A percentile compares a stretch with the other conserved stretches of the same genome.
phyloP scores from a whole-genome alignment of 495 filamentous ascomycete genomes.

The Penicillium cinerascens region DNA sequence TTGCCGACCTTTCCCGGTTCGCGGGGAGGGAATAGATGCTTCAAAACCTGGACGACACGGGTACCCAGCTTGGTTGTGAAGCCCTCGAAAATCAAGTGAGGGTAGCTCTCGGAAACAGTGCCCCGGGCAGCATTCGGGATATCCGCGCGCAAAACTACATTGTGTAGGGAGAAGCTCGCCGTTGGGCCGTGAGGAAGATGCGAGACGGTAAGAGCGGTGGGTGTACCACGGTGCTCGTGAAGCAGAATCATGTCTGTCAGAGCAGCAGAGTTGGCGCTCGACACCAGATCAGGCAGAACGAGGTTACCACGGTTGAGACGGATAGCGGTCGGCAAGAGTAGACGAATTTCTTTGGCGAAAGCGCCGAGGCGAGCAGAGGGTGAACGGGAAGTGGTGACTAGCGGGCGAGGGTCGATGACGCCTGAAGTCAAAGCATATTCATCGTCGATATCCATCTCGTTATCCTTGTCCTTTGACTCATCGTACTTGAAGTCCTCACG shows the following conservation, averaged over 20 bases:
- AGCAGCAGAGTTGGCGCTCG: constrained; percentile 70
- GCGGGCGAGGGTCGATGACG: constrained; percentile 77
- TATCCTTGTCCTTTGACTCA: constrained; percentile 58
- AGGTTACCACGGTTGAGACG: constrained; percentile 89
- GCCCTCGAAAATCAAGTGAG: constrained; percentile 92
- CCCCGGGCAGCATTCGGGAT: constrained; percentile 83
- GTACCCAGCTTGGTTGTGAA: constrained; percentile 81
- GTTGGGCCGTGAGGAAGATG: constrained; percentile 95
- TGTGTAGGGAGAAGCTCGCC: constrained; percentile 85
- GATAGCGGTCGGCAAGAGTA: constrained; percentile 87
- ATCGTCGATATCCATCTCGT: constrained; percentile 77
- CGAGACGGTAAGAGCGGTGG: constrained; percentile 83
- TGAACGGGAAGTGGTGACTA: constrained; percentile 90
- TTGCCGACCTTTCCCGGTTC: constrained; percentile 80
- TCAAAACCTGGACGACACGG: constrained; percentile 83
- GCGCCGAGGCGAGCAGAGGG: constrained; percentile 78
- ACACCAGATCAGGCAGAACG: constrained; percentile 78
- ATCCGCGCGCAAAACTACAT: constrained; percentile 90
- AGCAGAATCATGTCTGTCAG: constrained; percentile 84
- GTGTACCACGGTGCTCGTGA: constrained; percentile 90
- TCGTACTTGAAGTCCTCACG: constrained; percentile 93
- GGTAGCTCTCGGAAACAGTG: constrained; percentile 91
- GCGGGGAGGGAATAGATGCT: constrained; percentile 91
- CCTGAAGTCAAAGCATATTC: constrained; percentile 87
- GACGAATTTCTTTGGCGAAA: constrained; percentile 93